These are phyloP conservation scores for Cucumis cinereus DNA, from an alignment of 306 rosid genomes.

Conservation along the genomic window DNA sequence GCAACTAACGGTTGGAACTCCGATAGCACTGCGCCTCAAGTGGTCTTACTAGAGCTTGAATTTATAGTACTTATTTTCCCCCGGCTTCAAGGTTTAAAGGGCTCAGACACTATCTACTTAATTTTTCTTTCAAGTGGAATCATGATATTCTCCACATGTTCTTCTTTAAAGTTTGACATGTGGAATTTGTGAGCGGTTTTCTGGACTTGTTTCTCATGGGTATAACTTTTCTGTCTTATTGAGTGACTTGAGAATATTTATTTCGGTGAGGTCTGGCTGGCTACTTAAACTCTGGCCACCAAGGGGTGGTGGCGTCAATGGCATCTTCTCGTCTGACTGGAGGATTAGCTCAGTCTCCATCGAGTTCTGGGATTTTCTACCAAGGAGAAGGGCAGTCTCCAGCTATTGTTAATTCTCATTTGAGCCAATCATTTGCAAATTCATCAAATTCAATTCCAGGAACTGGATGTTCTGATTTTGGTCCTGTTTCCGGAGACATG, in stretches of 20 bases:
- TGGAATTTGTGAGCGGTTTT: conserved; percentile 7
- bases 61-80: background rate
- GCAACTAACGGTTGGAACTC: background rate
- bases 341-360: conserved; percentile 82
- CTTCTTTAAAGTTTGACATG: conserved; percentile 10
- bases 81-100: background rate
- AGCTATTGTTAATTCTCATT: conserved; percentile 66
- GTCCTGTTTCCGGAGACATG: conserved; percentile 87
- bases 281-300: conserved; percentile 64
- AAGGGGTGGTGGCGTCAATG: conserved; percentile 69
- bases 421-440: conserved; percentile 76
- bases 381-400: conserved; percentile 91
- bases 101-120: background rate
- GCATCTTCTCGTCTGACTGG: conserved; percentile 88
- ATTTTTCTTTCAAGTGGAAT: conserved; percentile 3
- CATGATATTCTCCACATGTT: background rate
- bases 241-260: conserved; percentile 22
- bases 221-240: conserved; percentile 19
- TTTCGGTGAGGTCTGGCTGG: conserved; percentile 52
- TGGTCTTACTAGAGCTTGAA: background rate
- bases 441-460: conserved; percentile 65
- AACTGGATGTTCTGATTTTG: conserved; percentile 62
- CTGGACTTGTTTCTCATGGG: conserved; percentile 6
- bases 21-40: background rate
- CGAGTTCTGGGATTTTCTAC: conserved; percentile 93